These are phyloP conservation scores for Pseudogymnoascus sp. DNA, from an alignment of 2,329 filamentous ascomycete species.

Conservation along the genomic window DNA sequence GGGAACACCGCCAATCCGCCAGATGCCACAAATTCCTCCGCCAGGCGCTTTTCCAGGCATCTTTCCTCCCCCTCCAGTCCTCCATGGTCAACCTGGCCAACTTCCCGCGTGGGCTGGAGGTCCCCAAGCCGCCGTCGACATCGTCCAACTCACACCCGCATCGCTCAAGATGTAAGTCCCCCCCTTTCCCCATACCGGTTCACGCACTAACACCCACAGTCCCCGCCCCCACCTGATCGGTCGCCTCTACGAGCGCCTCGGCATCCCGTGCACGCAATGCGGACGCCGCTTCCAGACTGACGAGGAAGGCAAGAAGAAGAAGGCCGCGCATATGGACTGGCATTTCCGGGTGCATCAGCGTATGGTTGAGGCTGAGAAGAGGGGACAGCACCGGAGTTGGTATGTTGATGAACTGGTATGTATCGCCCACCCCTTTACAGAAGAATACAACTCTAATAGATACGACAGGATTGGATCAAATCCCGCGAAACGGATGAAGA, in stretches of 20 bases:
- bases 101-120: slow-evolving; percentile 23
- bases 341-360: slow-evolving; percentile 91
- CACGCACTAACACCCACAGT: slow-evolving; percentile 34
- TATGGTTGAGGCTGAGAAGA: slow-evolving; percentile 75
- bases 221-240: slow-evolving; percentile 67
- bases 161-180: slow-evolving; percentile 64
- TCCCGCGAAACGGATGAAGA: slow-evolving; percentile 73
- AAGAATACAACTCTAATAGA: slow-evolving; percentile 22
- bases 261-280: slow-evolving; percentile 85
- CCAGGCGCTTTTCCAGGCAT: neutral
- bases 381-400: slow-evolving; percentile 87
- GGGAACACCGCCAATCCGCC: slow-evolving; percentile 28
- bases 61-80: neutral
- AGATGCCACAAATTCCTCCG: slow-evolving; percentile 6
- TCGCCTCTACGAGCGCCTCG: slow-evolving; percentile 69
- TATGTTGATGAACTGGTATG: slow-evolving; percentile 81
- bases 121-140: slow-evolving; percentile 30
- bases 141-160: slow-evolving; percentile 53
- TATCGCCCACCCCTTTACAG: slow-evolving; percentile 12
- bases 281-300: slow-evolving; percentile 77
- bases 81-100: slow-evolving; percentile 15
- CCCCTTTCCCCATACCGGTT: neutral
- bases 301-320: slow-evolving; percentile 71
- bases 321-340: slow-evolving; percentile 93
- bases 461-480: slow-evolving; percentile 73